A percentile compares a stretch with the other conserved stretches of the same genome.
Evolutionary conservation across 129 eudicot species (phyloP).

Genomic region (Flaveria sonorensis): DNA sequence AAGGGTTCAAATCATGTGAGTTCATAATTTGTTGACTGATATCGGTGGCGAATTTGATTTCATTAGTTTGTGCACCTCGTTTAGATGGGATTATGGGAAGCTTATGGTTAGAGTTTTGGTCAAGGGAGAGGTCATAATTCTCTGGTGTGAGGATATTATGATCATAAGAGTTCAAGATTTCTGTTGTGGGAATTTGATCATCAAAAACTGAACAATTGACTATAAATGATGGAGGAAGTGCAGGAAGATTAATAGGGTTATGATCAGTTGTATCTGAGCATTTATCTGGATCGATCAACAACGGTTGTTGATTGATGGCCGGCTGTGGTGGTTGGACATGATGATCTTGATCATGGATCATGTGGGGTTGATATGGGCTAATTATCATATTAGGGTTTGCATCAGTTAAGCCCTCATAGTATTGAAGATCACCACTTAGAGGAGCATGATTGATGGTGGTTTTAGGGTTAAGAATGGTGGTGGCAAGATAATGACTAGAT

Average conservation of each 20-base stretch:
- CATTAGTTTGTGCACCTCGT: no score
- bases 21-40: no score
- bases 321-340: slow-evolving; percentile 14
- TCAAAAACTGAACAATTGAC: slow-evolving; percentile 21
- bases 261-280: slow-evolving; percentile 8
- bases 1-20: no score
- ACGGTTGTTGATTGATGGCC: not conserved
- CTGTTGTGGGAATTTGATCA: slow-evolving; percentile 22
- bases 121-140: no score
- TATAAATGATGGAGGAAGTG: slow-evolving; percentile 27
- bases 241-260: slow-evolving; percentile 20
- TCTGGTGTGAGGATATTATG: slow-evolving; percentile 20
- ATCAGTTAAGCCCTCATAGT: slow-evolving; percentile 31
- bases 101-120: no score
- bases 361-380: slow-evolving; percentile 29
- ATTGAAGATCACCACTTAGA: slow-evolving; percentile 23
- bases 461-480: slow-evolving; percentile 26
- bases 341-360: slow-evolving; percentile 24
- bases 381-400: slow-evolving; percentile 24
- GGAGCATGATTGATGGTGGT: slow-evolving; percentile 21
- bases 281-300: slow-evolving; percentile 23
- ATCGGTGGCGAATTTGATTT: no score
- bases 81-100: no score
- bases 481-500: slow-evolving; percentile 32
- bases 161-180: slow-evolving; percentile 32